These are phyloP conservation scores for Trypanosoma mega DNA, from an alignment of 208 protist genomes.

Conservation along the genomic window DNA sequence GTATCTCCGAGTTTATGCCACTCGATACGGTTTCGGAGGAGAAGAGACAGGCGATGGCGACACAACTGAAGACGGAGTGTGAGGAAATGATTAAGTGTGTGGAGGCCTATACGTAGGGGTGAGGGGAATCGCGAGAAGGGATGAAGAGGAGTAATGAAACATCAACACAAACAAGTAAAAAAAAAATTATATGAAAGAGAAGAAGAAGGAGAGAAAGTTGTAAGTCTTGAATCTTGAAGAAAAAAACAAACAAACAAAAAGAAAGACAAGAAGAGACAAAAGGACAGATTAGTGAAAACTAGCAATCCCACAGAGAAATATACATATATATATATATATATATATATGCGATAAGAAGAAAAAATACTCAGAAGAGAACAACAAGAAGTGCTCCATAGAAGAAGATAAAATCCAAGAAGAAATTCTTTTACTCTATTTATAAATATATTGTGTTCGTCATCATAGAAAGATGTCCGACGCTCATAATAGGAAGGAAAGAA, in stretches of 20 bases:
- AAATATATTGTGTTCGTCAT: too few species aligned
- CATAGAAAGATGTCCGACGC: too few species aligned
- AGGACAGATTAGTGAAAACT: too few species aligned
- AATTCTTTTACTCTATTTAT: conserved; percentile 1
- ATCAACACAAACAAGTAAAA: not conserved
- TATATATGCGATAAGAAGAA: conserved; percentile 1
- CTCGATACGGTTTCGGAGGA: conserved; percentile 67
- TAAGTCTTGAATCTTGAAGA: not conserved
- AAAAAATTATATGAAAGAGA: too few species aligned
- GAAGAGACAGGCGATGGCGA: conserved; percentile 55
- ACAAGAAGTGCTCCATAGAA: not conserved
- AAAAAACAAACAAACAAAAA: conserved; percentile 1
- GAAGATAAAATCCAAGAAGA: not conserved
- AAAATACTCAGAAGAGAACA: conserved; percentile 1
- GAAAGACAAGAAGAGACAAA: not conserved
- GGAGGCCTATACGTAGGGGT: conserved; percentile 61
- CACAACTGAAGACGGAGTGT: conserved; percentile 73
- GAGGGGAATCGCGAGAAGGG: too few species aligned
- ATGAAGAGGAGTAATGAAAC: not conserved
- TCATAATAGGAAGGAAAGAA: too few species aligned
- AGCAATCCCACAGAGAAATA: not conserved
- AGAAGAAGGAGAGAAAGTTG: too few species aligned
- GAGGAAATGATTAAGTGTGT: conserved; percentile 81
- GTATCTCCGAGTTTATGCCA: conserved; percentile 86
- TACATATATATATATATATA: conserved; percentile 9